Base-by-base conservation (phyloP, 2,329 filamentous ascomycete species). In the Beauveria australis region DNA sequence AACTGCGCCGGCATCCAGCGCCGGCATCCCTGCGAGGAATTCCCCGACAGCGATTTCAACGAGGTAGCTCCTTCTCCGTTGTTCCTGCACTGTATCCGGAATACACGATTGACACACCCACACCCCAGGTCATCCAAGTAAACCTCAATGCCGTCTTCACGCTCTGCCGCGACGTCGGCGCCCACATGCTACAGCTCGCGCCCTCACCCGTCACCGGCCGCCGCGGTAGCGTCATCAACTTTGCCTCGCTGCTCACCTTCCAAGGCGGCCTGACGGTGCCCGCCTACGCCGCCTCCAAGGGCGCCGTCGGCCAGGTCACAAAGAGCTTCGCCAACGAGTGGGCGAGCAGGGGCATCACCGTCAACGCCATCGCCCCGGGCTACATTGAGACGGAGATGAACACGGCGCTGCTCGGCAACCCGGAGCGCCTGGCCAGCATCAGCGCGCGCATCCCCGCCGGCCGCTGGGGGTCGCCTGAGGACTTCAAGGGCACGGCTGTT, bases 351-450 rank as follows among this genome's bases (percentile, higher is more conserved):
- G 91, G 91, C 2, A 81, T 96, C 63, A 90, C 83, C 1, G 91
- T 96, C 46, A 96, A 96, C 72, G 90, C 89, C 8, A 90, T 96
- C 69, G 91, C 92, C 2, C 92, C 92, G 0, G 92, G 92, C 0
- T 96, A 96, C 73, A 90, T 96, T 67, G 89, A 84, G 54, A 96
- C 92, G n/a, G 92, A 96, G 63, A 96, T 96, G 92, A 97, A 96
- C 72, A 82, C 81, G 65, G 92, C 91, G 3, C 74, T 97, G 69
- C 83, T 96, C 48, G 82, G 86, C 55, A 86, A 96, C 72, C 74
- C 82, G 67, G 83, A 81, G 66, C 78, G 92, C 41, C 81, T 89
- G 63, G 83, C 80, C 64, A 87, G 87, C 68, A 96, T 96, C 66
- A 81, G 89, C 69, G 85, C 84, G 40, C 79, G 91, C 61, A 96